phyloP scores from a whole-genome alignment of 495 filamentous ascomycete genomes.

The Evansstolkia leycettana region DNA sequence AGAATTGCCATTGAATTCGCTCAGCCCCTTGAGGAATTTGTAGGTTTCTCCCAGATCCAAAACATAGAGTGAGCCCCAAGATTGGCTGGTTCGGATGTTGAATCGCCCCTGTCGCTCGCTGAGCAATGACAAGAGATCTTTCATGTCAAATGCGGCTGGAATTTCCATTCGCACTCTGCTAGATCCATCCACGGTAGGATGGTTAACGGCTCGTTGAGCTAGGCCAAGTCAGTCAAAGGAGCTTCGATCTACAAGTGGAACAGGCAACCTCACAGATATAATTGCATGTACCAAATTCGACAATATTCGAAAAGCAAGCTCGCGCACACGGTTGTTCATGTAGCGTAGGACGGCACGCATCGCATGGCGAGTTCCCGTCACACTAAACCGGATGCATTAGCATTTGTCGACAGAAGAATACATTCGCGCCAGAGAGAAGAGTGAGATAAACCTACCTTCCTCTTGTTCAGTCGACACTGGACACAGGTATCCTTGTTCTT shows the following conservation, averaged over 20 bases:
- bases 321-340: constrained; percentile 37
- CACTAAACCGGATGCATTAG: constrained; percentile 17
- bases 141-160: constrained; percentile 29
- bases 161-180: constrained; percentile 29
- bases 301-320: constrained; percentile 36
- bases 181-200: constrained; percentile 23
- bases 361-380: constrained; percentile 35
- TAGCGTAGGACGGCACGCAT: constrained; percentile 34
- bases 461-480: constrained; percentile 36
- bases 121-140: constrained; percentile 29
- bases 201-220: constrained; percentile 39
- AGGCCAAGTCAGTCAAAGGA: constrained; percentile 9
- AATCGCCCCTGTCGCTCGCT: constrained; percentile 31
- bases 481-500: constrained; percentile 41
- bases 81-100: constrained; percentile 36
- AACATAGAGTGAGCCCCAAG: constrained; percentile 32
- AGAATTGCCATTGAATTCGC: constrained; percentile 34
- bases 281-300: constrained; percentile 40
- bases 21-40: constrained; percentile 30
- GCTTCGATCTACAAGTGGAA: neutral
- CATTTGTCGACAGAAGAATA: neutral
- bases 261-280: constrained; percentile 30
- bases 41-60: constrained; percentile 33
- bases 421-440: neutral
- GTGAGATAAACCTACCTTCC: constrained; percentile 20